Conservation (phyloP, 176 grass and related monocot genomes). For the Cymbopogon citratus region DNA sequence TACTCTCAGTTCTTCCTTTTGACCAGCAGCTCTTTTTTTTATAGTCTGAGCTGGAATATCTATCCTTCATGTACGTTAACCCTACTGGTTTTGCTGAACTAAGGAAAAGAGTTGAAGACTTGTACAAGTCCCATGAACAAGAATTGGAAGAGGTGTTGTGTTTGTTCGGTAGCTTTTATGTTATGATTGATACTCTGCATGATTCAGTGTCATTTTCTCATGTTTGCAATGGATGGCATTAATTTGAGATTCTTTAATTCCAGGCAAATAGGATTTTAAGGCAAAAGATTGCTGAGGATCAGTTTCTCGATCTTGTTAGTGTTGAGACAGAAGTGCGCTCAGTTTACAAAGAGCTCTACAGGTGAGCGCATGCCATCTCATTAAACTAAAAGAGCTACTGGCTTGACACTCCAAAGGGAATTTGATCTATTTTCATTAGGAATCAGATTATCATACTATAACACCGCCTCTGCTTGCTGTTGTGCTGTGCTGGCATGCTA, state of each 20-base stretch:
- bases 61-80: slow-evolving; percentile 94
- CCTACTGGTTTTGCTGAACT: slow-evolving; percentile 67
- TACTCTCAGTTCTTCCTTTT: slow-evolving; percentile 29
- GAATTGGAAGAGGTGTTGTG: slow-evolving; percentile 80
- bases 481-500: slow-evolving; percentile 2
- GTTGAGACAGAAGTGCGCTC: slow-evolving; percentile 82
- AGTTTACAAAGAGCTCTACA: slow-evolving; percentile 92
- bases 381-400: slow-evolving; percentile 12
- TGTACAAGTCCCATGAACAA: slow-evolving; percentile 74
- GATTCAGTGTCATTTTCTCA: slow-evolving; percentile 7
- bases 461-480: neutral
- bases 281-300: slow-evolving; percentile 74
- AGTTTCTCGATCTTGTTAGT: slow-evolving; percentile 86
- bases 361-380: slow-evolving; percentile 34
- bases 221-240: slow-evolving; percentile 21
- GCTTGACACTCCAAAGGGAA: slow-evolving; percentile 13
- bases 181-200: neutral
- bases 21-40: slow-evolving; percentile 28
- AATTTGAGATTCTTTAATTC: slow-evolving; percentile 22
- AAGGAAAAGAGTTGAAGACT: slow-evolving; percentile 78
- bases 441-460: neutral
- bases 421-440: neutral
- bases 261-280: slow-evolving; percentile 91
- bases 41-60: slow-evolving; percentile 92
- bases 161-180: slow-evolving; percentile 17